Percentiles rank a stretch among this genome's conserved stretches.
These are phyloP conservation scores for Alternaria rosae DNA, from an alignment of 2,329 filamentous ascomycete genomes.

Conservation along the genomic window DNA sequence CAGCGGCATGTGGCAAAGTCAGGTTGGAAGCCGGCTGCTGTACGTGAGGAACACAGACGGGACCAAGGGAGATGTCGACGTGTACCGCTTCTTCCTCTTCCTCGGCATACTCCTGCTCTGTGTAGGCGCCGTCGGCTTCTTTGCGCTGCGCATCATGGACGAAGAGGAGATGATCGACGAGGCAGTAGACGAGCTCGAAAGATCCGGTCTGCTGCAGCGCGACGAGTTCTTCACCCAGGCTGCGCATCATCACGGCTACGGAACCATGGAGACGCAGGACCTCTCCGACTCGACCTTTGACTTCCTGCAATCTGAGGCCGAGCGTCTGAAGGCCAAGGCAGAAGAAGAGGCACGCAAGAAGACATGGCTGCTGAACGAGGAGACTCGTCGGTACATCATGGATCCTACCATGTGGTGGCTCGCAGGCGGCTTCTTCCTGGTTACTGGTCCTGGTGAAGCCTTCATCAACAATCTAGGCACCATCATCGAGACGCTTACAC, in stretches of 20 bases:
- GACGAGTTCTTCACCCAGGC: constrained; percentile 73
- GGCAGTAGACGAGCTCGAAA: constrained; percentile 87
- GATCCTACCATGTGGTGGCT: constrained; percentile 98
- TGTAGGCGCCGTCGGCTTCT: constrained; percentile 75
- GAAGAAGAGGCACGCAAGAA: constrained; percentile 75
- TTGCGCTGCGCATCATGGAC: constrained; percentile 79
- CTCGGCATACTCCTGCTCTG: constrained; percentile 73
- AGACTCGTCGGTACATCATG: constrained; percentile 82
- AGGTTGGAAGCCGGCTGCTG: constrained; percentile 80
- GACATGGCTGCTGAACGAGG: constrained; percentile 87
- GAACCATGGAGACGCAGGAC: constrained; percentile 62
- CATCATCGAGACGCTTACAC: constrained; percentile 84
- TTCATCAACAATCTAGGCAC: constrained; percentile 98
- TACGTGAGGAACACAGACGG: constrained; percentile 73
- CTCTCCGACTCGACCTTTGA: constrained; percentile 58
- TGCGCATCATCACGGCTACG: constrained; percentile 66
- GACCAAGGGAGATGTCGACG: constrained; percentile 67
- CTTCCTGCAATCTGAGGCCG: constrained; percentile 54
- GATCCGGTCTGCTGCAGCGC: constrained; percentile 81
- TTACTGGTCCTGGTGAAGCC: constrained; percentile 93
- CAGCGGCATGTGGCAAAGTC: constrained; percentile 95
- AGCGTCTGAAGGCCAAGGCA: constrained; percentile 55
- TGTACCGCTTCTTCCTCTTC: constrained; percentile 89
- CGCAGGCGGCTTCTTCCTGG: constrained; percentile 87
- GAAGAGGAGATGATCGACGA: constrained; percentile 89